Percentiles rank a stretch among this genome's conserved stretches.
Evolutionary conservation across 352 stramenopile genomes (phyloP).

Genomic region (Thalassiosira pacifica): DNA sequence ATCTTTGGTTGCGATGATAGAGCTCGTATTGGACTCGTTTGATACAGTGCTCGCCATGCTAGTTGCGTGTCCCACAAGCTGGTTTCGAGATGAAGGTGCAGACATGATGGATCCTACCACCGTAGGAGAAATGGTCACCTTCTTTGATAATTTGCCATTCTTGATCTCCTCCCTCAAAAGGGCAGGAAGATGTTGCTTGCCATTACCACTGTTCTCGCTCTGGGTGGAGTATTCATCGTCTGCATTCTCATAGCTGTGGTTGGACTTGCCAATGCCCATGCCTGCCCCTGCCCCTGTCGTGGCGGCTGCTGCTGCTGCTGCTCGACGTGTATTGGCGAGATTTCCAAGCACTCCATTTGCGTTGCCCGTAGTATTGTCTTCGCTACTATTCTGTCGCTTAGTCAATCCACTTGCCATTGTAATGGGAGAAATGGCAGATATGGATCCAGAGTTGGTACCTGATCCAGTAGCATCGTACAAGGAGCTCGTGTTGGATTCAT

Average conservation of each 20-base stretch:
- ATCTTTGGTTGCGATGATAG: background rate
- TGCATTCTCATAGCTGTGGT: slow-evolving; percentile 27
- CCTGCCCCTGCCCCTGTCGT: too few relatives aligned
- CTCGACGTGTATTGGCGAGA: slow-evolving; percentile 24
- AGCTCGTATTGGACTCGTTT: background rate
- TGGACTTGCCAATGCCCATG: slow-evolving; percentile 3
- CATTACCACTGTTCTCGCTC: slow-evolving; percentile 30
- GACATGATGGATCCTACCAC: background rate
- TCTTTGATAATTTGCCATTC: slow-evolving; percentile 11
- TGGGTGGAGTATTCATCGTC: slow-evolving; percentile 60
- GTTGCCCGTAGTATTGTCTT: slow-evolving; percentile 2
- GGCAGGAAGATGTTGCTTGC: slow-evolving; percentile 12
- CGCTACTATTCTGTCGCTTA: slow-evolving; percentile 10
- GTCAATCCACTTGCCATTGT: slow-evolving; percentile 37
- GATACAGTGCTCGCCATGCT: background rate
- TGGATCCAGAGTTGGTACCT: slow-evolving; percentile 28
- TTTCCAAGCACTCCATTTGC: slow-evolving; percentile 46
- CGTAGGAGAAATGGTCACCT: background rate
- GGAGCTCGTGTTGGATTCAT: slow-evolving; percentile 66
- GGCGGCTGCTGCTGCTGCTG: background rate
- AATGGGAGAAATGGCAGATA: slow-evolving; percentile 52
- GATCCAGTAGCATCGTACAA: slow-evolving; percentile 50
- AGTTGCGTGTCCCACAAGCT: too few relatives aligned
- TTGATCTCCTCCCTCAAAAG: slow-evolving; percentile 5
- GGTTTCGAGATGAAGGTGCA: too few relatives aligned